Conservation (phyloP, 331 rosid genomes). For the Rhamnella rubrinervis region DNA sequence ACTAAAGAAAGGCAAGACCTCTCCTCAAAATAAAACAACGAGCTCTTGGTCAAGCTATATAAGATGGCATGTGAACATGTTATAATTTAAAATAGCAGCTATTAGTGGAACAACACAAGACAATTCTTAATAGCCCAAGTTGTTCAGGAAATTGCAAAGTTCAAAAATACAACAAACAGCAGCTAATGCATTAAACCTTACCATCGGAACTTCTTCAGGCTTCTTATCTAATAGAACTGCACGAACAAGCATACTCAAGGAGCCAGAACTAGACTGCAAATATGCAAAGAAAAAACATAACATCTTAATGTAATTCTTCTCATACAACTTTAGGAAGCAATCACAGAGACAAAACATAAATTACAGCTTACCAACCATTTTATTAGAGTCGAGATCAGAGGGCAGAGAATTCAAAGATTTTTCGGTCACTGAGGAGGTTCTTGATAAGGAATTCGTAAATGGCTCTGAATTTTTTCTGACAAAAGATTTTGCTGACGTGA, state of each 20-base stretch:
- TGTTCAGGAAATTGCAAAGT: conserved; percentile 3
- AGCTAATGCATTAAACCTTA: conserved; percentile 29
- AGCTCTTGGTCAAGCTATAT: conserved; percentile 15
- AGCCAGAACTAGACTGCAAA: conserved; percentile 60
- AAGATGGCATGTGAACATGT: conserved; percentile 5
- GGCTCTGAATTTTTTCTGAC: conserved; percentile 86
- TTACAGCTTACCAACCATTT: conserved; percentile 73
- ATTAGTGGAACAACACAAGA: background rate
- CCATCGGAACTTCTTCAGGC: conserved; percentile 93
- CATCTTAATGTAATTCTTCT: conserved; percentile 16
- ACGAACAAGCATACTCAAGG: conserved; percentile 70
- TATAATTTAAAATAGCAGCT: background rate
- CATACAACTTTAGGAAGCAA: conserved; percentile 21
- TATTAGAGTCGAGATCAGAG: conserved; percentile 52
- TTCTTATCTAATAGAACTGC: conserved; percentile 71
- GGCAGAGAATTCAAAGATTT: conserved; percentile 41
- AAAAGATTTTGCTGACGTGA: conserved; percentile 51
- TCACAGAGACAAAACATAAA: conserved; percentile 18
- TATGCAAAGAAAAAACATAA: conserved; percentile 13
- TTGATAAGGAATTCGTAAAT: conserved; percentile 73
- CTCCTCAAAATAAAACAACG: conserved; percentile 12
- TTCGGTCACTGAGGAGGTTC: conserved; percentile 65
- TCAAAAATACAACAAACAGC: conserved; percentile 2
- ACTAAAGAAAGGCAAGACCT: background rate
- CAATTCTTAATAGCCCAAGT: background rate